Percentiles rank a stretch among this genome's conserved stretches.
phyloP scores from a whole-genome alignment of 306 rosid species.

The Oemleria cerasiformis region DNA sequence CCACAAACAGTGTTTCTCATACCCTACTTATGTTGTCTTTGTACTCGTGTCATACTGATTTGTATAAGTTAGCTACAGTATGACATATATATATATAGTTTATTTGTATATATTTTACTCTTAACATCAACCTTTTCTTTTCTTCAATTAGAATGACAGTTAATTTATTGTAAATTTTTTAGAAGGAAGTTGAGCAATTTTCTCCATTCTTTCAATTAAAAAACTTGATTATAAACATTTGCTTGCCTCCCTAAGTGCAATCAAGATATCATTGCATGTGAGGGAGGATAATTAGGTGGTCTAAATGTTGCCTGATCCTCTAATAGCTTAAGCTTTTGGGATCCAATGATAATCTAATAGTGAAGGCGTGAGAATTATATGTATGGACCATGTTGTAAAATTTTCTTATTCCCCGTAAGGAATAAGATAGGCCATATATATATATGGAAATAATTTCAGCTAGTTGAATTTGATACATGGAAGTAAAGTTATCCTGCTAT shows the following conservation, averaged over 20 bases:
- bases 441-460: neutral
- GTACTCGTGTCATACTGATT: neutral
- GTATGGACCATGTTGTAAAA: neutral
- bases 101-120: too few species aligned
- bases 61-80: neutral
- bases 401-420: neutral
- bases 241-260: neutral
- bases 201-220: neutral
- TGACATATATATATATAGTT: neutral
- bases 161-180: neutral
- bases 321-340: conserved; percentile 1
- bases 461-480: neutral
- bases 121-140: too few species aligned
- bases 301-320: neutral
- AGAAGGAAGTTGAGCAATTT: neutral
- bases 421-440: neutral
- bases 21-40: neutral
- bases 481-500: neutral
- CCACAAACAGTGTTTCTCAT: neutral
- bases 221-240: neutral
- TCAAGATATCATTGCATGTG: neutral
- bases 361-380: neutral
- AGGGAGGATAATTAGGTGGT: neutral
- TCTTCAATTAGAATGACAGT: neutral
- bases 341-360: neutral